phyloP scores from a whole-genome alignment of 2,329 filamentous ascomycete species.

The Penicillium psychrosexuale region DNA sequence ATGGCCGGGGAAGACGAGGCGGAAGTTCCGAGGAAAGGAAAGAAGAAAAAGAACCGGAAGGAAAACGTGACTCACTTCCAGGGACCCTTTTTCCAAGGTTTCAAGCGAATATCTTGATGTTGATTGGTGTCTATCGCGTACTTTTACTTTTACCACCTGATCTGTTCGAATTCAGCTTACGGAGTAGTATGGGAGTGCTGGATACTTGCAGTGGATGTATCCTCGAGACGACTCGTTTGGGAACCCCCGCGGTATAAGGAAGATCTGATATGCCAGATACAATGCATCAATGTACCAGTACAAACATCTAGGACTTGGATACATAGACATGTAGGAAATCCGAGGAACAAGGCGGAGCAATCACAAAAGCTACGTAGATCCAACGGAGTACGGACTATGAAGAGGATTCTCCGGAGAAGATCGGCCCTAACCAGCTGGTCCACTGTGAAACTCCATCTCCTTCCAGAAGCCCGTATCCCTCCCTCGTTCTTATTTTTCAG shows the following conservation, averaged over 20 bases:
- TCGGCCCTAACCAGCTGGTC: slow-evolving; percentile 21
- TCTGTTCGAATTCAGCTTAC: not conserved
- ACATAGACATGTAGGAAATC: not conserved
- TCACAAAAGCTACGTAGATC: not conserved
- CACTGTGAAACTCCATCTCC: slow-evolving; percentile 24
- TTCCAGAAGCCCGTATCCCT: slow-evolving; percentile 18
- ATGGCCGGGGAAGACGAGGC: not conserved
- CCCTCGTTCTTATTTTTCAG: slow-evolving; percentile 12
- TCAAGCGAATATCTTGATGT: not conserved
- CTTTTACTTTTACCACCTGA: slow-evolving; percentile 1
- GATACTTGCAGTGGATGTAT: not conserved
- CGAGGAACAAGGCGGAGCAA: not conserved
- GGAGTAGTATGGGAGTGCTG: not conserved
- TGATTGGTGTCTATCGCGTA: slow-evolving; percentile 14
- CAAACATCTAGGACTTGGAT: not conserved
- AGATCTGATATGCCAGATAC: slow-evolving; percentile 1
- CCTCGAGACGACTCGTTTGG: not conserved
- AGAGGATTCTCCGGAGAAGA: slow-evolving; percentile 26
- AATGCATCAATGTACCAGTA: not conserved
- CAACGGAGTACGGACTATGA: slow-evolving; percentile 7
- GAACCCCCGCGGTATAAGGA: not conserved
- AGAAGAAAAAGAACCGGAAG: slow-evolving; percentile 28
- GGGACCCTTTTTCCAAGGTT: slow-evolving; percentile 3
- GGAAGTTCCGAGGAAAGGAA: slow-evolving; percentile 21
- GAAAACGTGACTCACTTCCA: slow-evolving; percentile 19